A percentile compares a stretch with the other conserved stretches of the same genome.
phyloP scores from a whole-genome alignment of 2,329 filamentous ascomycete genomes.

The Dissoconium aciculare region DNA sequence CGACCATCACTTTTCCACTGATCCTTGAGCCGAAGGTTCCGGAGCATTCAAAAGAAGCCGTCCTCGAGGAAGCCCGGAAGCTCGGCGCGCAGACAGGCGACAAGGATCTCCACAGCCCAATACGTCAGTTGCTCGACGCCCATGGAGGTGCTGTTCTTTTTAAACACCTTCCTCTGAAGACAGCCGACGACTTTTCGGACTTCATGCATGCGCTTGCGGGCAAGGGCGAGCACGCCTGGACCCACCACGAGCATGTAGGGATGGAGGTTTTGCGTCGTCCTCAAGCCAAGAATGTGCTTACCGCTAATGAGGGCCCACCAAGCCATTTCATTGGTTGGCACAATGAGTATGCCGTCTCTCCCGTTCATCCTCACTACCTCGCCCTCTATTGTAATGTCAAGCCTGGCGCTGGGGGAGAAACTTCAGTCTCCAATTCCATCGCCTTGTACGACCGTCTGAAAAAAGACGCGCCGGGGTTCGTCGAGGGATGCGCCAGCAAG shows the following conservation, averaged over 20 bases:
- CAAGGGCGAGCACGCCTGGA: neutral
- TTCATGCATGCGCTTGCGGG: neutral
- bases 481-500: neutral
- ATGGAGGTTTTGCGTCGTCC: neutral
- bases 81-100: neutral
- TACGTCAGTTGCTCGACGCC: neutral
- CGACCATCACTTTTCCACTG: neutral
- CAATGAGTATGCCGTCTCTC: slow-evolving; percentile 1
- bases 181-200: neutral
- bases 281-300: neutral
- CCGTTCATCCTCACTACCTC: neutral
- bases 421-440: neutral
- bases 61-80: neutral
- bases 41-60: neutral
- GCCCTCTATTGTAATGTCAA: neutral
- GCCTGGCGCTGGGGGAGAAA: neutral
- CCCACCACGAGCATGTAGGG: neutral
- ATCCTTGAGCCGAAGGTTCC: neutral
- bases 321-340: neutral
- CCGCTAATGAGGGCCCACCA: neutral
- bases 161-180: neutral
- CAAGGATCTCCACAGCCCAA: neutral
- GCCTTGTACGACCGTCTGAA: neutral
- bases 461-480: neutral
- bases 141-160: neutral